These are phyloP conservation scores for Candida railenensis DNA, from an alignment of 805 yeast genomes.

Conservation along the genomic window DNA sequence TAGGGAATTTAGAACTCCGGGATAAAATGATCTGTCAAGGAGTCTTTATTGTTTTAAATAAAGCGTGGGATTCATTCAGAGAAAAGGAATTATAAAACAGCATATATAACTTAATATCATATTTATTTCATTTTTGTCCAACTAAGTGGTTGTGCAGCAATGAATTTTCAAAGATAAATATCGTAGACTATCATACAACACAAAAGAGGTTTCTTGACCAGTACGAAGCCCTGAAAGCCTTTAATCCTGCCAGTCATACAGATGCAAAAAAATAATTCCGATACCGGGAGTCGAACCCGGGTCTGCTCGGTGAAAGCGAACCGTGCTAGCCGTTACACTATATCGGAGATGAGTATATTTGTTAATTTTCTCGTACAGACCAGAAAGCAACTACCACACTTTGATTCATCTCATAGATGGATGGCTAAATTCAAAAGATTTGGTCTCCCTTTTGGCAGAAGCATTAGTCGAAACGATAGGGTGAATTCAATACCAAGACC, in stretches of 20 bases:
- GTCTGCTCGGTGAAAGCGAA: conserved; percentile 55
- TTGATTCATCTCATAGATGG: no score
- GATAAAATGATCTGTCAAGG: conserved; percentile 82
- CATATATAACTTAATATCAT: background rate
- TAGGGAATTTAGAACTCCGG: conserved; percentile 60
- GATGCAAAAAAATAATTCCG: conserved; percentile 43
- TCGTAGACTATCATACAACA: no score
- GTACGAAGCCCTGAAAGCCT: no score
- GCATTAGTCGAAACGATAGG: no score
- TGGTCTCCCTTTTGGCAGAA: no score
- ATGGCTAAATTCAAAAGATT: no score
- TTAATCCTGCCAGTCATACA: no score
- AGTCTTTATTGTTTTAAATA: conserved; percentile 78
- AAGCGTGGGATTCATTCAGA: conserved; percentile 88
- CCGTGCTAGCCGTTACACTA: conserved; percentile 56
- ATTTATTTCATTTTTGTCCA: background rate
- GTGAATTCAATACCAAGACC: no score
- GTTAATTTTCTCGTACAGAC: no score
- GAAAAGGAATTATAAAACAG: conserved; percentile 37
- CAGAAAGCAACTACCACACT: no score
- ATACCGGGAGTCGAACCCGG: conserved; percentile 88
- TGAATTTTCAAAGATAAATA: background rate
- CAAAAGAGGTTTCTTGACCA: no score
- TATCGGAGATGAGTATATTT: no score
- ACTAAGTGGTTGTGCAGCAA: background rate